Base-by-base conservation (phyloP, 768 basidiomycete species). In the Sarcodon sp. region DNA sequence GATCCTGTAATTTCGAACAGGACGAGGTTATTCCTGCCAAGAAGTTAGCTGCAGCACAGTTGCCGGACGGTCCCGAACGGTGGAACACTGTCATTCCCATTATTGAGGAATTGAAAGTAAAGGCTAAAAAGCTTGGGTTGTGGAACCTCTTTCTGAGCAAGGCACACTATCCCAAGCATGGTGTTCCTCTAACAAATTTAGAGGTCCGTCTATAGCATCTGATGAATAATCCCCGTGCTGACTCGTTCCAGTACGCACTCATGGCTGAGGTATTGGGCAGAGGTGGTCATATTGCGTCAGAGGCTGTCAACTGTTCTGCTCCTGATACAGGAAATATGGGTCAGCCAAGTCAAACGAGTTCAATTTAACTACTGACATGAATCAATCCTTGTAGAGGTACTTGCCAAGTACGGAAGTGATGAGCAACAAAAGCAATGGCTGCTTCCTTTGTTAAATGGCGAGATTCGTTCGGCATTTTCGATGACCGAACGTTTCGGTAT, bases 301-400 rank as follows among this genome's bases (percentile, higher is more conserved):
- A 97, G 66, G 79, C 76, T 10, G 80, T 87, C 48, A 99, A 99
- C 59, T 98, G 92, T 66, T 81, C 92, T 21, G 92, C 93, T 11
- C 94, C 94, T 32, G 94, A 98, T 64, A 98, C 94, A 12, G 94
- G 93, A 1, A 97, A 97, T 63, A 97, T 97, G 92, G 91, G 90
- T 88, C 55, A 35, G 76, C 64, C 6, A 37, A 7, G 18, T 43
- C 35, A n/a, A 9, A 36, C 27, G 37, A 36, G 9, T 18, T 43
- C 8, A 33, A 35, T 21, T 41, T 15, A 13, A 31, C 31, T 36
- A 21, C 37, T 27, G 13, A 46, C 15, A 38, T 51, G 51, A 13
- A 52, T 45, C 45, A 33, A 34, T 32, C 49, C 47, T 0, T 52
- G 9, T 68, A 93, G 93, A 99, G 88, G 91, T 99, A 16, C 71